Conservation (phyloP, 441 rosid genomes). For the Sinapis alba region DNA sequence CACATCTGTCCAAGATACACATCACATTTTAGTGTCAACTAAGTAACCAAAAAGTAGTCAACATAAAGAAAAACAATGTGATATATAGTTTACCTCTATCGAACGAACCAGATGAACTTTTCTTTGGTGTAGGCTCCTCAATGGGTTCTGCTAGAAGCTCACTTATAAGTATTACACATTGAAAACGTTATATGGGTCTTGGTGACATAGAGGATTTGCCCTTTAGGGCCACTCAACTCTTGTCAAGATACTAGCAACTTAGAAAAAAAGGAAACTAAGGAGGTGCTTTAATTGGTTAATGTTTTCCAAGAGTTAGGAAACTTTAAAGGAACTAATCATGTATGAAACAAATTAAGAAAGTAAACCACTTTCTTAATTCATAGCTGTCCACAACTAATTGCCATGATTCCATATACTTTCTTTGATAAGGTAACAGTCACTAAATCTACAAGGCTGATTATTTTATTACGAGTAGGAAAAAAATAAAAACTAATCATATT, state of each 20-base stretch:
- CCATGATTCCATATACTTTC: slow-evolving; percentile 26
- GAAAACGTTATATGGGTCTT: background rate
- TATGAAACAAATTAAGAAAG: slow-evolving; percentile 4
- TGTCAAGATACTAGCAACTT: background rate
- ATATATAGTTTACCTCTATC: slow-evolving; percentile 61
- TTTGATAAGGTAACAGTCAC: background rate
- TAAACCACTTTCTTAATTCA: slow-evolving; percentile 11
- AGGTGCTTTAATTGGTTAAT: background rate
- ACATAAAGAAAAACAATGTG: background rate
- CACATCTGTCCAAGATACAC: slow-evolving; percentile 49
- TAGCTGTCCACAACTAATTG: slow-evolving; percentile 31
- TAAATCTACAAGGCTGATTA: background rate
- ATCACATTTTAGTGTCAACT: background rate
- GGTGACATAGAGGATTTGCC: background rate
- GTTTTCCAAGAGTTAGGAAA: slow-evolving; percentile 12
- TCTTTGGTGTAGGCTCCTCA: slow-evolving; percentile 56
- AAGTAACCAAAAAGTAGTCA: background rate
- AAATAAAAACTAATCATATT: background rate
- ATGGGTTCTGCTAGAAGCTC: slow-evolving; percentile 51
- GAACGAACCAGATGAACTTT: slow-evolving; percentile 53
- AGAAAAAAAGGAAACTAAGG: background rate
- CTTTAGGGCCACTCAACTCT: background rate
- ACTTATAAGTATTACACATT: background rate
- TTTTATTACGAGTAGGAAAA: background rate
- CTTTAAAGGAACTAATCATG: slow-evolving; percentile 20